Evolutionary conservation across 73 alveolate genomes (phyloP).

Genomic region (Urostyla sp.): DNA sequence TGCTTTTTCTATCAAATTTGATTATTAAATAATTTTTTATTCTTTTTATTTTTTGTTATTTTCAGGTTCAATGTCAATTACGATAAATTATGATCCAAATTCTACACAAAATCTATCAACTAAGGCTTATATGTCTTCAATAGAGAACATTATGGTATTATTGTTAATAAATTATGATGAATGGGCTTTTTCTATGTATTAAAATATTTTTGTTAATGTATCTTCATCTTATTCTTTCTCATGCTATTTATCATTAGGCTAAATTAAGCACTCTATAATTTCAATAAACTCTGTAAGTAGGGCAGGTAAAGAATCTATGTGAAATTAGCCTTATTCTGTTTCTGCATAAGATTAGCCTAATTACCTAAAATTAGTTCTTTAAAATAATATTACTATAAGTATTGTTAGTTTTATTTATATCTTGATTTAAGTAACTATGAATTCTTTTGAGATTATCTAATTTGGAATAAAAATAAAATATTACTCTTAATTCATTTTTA

Average conservation of each 20-base stretch:
- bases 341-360: constrained; percentile 25
- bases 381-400: too few species aligned
- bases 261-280: neutral
- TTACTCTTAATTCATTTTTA: too few species aligned
- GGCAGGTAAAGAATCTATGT: constrained; percentile 34
- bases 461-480: too few species aligned
- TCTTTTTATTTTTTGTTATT: too few species aligned
- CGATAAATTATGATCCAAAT: too few species aligned
- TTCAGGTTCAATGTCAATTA: too few species aligned
- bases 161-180: constrained; percentile 9
- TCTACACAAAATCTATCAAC: constrained; percentile 19
- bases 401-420: too few species aligned
- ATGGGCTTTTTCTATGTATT: neutral
- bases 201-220: neutral
- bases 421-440: too few species aligned
- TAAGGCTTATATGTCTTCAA: constrained; percentile 20
- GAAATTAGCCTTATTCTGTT: constrained; percentile 26
- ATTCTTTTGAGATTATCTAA: too few species aligned
- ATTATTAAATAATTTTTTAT: too few species aligned
- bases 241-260: neutral
- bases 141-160: constrained; percentile 15
- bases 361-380: neutral
- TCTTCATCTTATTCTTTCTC: neutral
- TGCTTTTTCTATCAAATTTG: too few species aligned
- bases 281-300: constrained; percentile 14